Base-by-base conservation (phyloP, 139 green algal genomes). In the Microglena sp. region DNA sequence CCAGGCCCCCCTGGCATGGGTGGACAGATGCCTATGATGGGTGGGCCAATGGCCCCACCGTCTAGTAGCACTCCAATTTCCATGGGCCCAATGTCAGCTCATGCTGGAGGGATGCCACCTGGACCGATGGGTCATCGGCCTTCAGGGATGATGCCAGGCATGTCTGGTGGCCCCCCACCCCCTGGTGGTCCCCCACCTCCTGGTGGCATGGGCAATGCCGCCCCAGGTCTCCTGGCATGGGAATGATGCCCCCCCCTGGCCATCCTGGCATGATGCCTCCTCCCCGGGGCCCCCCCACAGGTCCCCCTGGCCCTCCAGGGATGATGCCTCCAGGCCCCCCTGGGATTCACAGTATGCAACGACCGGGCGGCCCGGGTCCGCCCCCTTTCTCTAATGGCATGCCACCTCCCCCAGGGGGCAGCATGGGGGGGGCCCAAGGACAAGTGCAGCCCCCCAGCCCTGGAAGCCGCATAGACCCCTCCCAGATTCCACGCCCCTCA, bases 401-500 rank as follows among this genome's bases (percentile, higher is more conserved):
- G 22, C 60, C 6, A 5, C 4, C 7, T 11, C 3, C 35, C 36
- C 26, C 4, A 26, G 21, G 5, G 36, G 36, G 5, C 60, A 26
- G 32, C 30, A 29, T 26, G 31, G 50, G 36, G 29, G 2, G 21
- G 32, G 5, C n/a, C 32, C 8, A 33, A 31, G 2, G 46, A 32
- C 29, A 55, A 58, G 61, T 5, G 5, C 45, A 62, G 33, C n/a
- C 22, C 3, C 35, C 31, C 1, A 45, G 55, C 55, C 7, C 55
- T 8, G 27, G 30, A 11, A 61, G 28, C 65, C 66, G 79, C 28
- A 95, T 96, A 45, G 89, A 96, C 64, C 90, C 90, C 6, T 64
- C 70, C 6, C 83, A 92, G 72, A 95, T 96, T 34, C 90, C 90
- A 0, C 76, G 90, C 3, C 88, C 89, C 0, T 55, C 64, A 8